Evolutionary conservation across 2,329 filamentous ascomycete species (phyloP), one percentile per base, ranked within the genome.

Genomic region (Laburnicola sp.): DNA sequence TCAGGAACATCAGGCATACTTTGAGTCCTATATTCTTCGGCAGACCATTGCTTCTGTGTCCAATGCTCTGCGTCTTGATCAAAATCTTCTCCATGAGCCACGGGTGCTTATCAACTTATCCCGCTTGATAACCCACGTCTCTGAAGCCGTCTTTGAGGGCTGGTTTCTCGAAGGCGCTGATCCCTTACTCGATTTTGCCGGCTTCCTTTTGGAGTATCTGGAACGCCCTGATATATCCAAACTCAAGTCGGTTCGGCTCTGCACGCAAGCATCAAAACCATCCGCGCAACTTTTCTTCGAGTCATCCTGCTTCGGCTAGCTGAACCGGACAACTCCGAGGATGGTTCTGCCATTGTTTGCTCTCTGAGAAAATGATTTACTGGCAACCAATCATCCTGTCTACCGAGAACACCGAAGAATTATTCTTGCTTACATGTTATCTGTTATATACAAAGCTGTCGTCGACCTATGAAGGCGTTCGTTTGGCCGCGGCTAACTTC

Each of bases 101-200:
- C 86, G 87, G 53, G 83, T 95, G 1, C 77, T 99, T 43, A 93
- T 88, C 3, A 99, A 99, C 60, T 79, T 99, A 65, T 86, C 88
- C 0, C 84, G 91, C 9, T 88, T 97, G 56, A 85, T 86, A 28
- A 78, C 83, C 2, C 90, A 97, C 66, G 82, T 97, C 69, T 84
- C 88, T 0, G 94, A 99, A 70, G 89, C 91, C 4, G 87, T 96
- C 9, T 97, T 94, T 59, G 94, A 97, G 73, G 94, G 94, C 11
- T 97, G 92, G 90, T 97, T 97, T 66, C 83, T 97, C 56, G 87
- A 94, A 58, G 93, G 93, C 1, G 89, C 89, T 1, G 88, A 91
- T 61, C 81, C 85, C 3, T 82, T 94, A 60, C 81, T 97, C 28
- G 92, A 97, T 63, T 95, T 97, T 63, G 83, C 87, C 3, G 94